Conservation (phyloP, 1,284 basidiomycete species). For the Puccinia novopanici region DNA sequence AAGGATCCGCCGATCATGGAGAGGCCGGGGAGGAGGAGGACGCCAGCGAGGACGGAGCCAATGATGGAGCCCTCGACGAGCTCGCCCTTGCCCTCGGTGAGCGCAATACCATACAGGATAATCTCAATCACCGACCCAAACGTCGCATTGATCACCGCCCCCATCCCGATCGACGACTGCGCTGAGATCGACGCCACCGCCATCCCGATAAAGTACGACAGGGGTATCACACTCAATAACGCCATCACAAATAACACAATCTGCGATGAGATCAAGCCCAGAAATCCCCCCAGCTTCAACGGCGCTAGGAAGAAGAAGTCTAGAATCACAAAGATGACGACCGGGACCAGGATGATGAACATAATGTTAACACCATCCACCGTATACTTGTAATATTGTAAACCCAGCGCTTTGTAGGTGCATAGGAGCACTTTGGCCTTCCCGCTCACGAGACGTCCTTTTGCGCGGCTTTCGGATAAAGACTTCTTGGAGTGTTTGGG, state of each 20-base stretch:
- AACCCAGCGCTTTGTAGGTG: constrained; percentile 86
- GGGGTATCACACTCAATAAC: constrained; percentile 87
- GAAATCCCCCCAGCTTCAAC: constrained; percentile 64
- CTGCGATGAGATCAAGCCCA: constrained; percentile 73
- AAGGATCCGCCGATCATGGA: constrained; percentile 96
- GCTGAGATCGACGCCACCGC: constrained; percentile 97
- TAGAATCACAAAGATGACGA: constrained; percentile 93
- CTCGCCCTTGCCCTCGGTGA: constrained; percentile 84
- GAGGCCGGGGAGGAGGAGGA: constrained; percentile 92
- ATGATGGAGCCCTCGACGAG: constrained; percentile 97
- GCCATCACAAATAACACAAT: constrained; percentile 81
- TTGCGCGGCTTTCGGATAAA: constrained; percentile 64
- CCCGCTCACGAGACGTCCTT: constrained; percentile 62
- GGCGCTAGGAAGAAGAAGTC: constrained; percentile 83
- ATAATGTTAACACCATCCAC: constrained; percentile 97
- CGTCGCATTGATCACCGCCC: constrained; percentile 98
- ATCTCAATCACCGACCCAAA: constrained; percentile 99
- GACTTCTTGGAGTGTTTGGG: constrained; percentile 64
- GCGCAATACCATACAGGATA: constrained; percentile 84
- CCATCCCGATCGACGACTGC: constrained; percentile 98
- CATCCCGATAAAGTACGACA: constrained; percentile 99
- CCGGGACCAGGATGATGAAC: constrained; percentile 90
- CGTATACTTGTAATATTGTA: constrained; percentile 98
- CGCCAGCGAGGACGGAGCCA: constrained; percentile 89
- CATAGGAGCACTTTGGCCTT: constrained; percentile 80